Base-by-base conservation (phyloP, 495 filamentous ascomycete genomes). In the Xylaria intraflava region DNA sequence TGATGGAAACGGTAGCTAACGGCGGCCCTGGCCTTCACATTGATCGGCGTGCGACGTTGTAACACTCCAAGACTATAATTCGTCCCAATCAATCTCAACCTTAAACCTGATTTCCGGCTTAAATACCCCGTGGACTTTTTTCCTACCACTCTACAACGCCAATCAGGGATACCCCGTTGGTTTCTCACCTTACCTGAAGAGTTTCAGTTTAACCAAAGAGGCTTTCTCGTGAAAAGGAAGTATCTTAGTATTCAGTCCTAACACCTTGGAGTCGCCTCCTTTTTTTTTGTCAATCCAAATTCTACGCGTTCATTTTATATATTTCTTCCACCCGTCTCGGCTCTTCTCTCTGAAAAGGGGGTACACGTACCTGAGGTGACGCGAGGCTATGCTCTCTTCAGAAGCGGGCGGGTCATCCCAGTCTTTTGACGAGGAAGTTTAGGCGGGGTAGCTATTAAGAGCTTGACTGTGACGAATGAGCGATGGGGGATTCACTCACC, bases 61-160 rank as follows among this genome's bases (percentile, higher is more conserved):
- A 55, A 36, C 12, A n/a, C 9, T 31, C 45, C 44, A 49, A 43
- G 52, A 43, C 20, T 7, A 48, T 36, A n/a, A 20, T 35, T 30
- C 19, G 12, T 43, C 36, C 36, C 52, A 48, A 48, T 55, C 45
- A 31, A 43, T 43, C 20, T 30, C 22, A 9, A 17, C 17, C 8
- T 24, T 30, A 1, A n/a, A 55, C 16, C 44, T 22, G 44, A 49
- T 48, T 16, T 36, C 44, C 45, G 45, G 42, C 45, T 55, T 49
- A 49, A 55, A 19, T 26, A 17, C 33, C 20, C 39, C 14, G 30
- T 53, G 31, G 31, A 17, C 11, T 31, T 20, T 36, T 48, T 51
- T 43, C 43, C 30, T 19, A 41, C 24, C 33, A 6, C 33, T 54
- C 23, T 6, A 7, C 2, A 11, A 47, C 23, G 24, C 41, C 44